phyloP scores from a whole-genome alignment of 352 stramenopile species.

The Pythium volutum region DNA sequence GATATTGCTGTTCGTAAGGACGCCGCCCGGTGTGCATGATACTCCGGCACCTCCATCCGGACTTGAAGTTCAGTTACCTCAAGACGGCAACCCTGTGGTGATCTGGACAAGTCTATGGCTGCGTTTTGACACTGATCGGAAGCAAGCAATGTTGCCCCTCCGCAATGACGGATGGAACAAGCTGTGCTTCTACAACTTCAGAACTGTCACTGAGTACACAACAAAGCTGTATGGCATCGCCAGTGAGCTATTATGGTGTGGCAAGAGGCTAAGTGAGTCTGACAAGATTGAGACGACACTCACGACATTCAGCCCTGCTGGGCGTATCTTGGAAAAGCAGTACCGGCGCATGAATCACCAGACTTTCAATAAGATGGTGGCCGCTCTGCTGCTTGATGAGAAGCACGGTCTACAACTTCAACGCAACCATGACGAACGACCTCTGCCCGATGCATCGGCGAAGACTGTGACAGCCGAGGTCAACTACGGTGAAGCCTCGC shows the following conservation, averaged over 20 bases:
- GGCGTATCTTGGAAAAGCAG: constrained; percentile 7
- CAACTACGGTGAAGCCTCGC: constrained; percentile 4
- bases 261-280: constrained; percentile 1
- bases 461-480: neutral
- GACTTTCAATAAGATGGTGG: constrained; percentile 18
- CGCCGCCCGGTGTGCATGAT: constrained; percentile 10
- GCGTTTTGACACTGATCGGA: constrained; percentile 11
- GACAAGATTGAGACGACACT: constrained; percentile 14
- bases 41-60: constrained; percentile 4
- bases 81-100: constrained; percentile 8
- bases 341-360: constrained; percentile 13
- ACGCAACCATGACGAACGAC: constrained; percentile 16
- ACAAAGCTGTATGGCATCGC: constrained; percentile 15
- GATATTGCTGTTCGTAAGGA: neutral
- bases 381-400: constrained; percentile 11
- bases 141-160: neutral
- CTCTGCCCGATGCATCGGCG: neutral
- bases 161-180: constrained; percentile 16
- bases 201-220: constrained; percentile 17
- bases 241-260: constrained; percentile 14
- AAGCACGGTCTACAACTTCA: constrained; percentile 14
- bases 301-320: constrained; percentile 11
- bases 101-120: constrained; percentile 12
- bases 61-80: constrained; percentile 21
- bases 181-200: constrained; percentile 22